phyloP scores from a whole-genome alignment of 352 stramenopile genomes.

The Globisporangium cylindrosporum region DNA sequence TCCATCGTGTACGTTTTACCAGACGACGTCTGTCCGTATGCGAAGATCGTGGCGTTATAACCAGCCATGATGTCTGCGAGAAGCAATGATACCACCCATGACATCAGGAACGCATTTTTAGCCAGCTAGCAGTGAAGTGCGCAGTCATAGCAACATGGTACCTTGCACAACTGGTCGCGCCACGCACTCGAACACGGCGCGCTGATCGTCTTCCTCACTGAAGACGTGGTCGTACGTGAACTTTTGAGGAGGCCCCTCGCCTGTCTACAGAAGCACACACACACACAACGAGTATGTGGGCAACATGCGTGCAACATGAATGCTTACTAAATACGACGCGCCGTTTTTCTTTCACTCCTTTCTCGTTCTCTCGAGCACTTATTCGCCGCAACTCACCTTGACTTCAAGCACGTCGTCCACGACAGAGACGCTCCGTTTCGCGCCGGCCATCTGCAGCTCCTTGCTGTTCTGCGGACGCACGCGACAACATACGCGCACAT shows the following conservation, averaged over 20 bases:
- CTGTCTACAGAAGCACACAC: constrained; percentile 21
- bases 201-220: constrained; percentile 71
- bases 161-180: constrained; percentile 87
- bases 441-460: constrained; percentile 60
- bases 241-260: constrained; percentile 58
- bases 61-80: constrained; percentile 84
- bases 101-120: background rate
- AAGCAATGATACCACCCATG: background rate
- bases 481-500: constrained; percentile 82
- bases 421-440: constrained; percentile 55
- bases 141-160: constrained; percentile 19
- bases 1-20: constrained; percentile 91
- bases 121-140: background rate
- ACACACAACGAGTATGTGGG: background rate
- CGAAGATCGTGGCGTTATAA: constrained; percentile 94
- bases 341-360: background rate
- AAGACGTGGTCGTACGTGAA: constrained; percentile 92
- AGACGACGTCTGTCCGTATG: constrained; percentile 90
- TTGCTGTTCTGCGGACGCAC: constrained; percentile 81
- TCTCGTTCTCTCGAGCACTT: background rate
- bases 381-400: constrained; percentile 30
- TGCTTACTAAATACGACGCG: background rate
- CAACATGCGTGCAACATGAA: background rate
- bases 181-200: constrained; percentile 88
- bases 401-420: constrained; percentile 58